Base-by-base conservation (phyloP, 108 stramenopile species). In the Fistulifera pelliculosa region DNA sequence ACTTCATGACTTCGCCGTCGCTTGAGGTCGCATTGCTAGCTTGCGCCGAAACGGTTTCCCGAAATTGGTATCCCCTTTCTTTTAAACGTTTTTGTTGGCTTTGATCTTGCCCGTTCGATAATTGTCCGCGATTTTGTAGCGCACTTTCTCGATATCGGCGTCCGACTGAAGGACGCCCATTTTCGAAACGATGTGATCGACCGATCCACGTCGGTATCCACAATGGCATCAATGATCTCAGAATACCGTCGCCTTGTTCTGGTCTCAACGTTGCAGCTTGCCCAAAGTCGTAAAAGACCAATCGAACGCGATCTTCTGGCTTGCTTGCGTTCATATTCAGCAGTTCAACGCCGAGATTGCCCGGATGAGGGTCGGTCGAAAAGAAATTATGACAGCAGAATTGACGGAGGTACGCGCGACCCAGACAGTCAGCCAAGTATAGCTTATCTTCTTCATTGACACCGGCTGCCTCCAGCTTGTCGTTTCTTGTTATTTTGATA, bases 201-300 rank as follows among this genome's bases (percentile, higher is more conserved):
- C 31, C 69, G 70, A 27, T 81, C 80, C 4, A 85, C 83, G 59
- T 92, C 82, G 28, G 60, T 69, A 56, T 92, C 90, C 35, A 87
- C 70, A 17, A 92, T 87, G 10, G 80, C 82, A 50, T 92, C 86
- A 38, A 92, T 85, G 19, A 87, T 82, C 24, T 80, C 82, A 92
- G 59, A 17, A 87, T 87, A 0, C 90, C 90, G 26, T 66, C 74
- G 2, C 81, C 73, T 63, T 92, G 86, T 56, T 83, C 65, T 11
- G 60, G 58, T 2, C 59, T 54, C 41, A 87, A 57, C 4, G 77
- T 65, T 43, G 81, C 80, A 6, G 86, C 86, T 71, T 92, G 90
- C 2, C 90, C 90, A 65, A 92, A 92, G 53, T 92, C 90, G 58
- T 92, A 92, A 49, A 87, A 71, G 2, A 92, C 86, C 42, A 92